Evolutionary conservation across 208 protist genomes (phyloP), one percentile per base, ranked within the genome.

Genomic region (Angomonas ambiguus): DNA sequence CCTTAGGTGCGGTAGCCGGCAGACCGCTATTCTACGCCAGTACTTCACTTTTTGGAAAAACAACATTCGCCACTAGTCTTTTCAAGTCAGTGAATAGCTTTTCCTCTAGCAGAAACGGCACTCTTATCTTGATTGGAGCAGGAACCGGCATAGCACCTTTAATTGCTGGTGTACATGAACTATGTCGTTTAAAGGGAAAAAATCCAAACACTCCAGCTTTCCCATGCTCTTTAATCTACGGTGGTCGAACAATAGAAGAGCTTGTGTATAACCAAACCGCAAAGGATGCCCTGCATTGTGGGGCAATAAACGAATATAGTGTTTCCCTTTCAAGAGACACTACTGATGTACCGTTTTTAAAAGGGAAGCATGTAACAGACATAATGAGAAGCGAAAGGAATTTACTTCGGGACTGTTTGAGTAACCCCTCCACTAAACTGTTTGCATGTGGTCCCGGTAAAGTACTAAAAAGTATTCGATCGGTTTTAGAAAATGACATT

Each of bases 121-220:
- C 16, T 5, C 4, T 91, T 27, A 80, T 92, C 25, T 64, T 95
- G 11, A 65, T 95, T 20, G 83, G 82, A 6, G 85, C 80, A 18
- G 90, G 87, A 3, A 91, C 90, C 27, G 90, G 90, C 2, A 88
- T 95, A 58, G 84, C 80, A 11, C 90, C 90, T 25, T 68, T 93
- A 41, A 80, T 93, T 34, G 79, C 79, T 41, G 86, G 76, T 30
- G 77, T 95, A 51, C 41, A 76, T n/a, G 74, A 83, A 56, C 74
- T 92, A 2, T 4, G 53, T 10, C 22, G 3, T 20, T 4, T 59
- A 30, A 22, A 30, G 3, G 11, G 24, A 13, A 2, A 59, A 13
- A 2, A 31, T 13, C 2, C 28, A 2, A 13, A 2, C 22, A 32
- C 25, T n/a, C 13, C 55, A 5, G 71, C 70, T 0, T 80, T 78